phyloP scores from a whole-genome alignment of 352 stramenopile species.

The Pythium phragmiticola region DNA sequence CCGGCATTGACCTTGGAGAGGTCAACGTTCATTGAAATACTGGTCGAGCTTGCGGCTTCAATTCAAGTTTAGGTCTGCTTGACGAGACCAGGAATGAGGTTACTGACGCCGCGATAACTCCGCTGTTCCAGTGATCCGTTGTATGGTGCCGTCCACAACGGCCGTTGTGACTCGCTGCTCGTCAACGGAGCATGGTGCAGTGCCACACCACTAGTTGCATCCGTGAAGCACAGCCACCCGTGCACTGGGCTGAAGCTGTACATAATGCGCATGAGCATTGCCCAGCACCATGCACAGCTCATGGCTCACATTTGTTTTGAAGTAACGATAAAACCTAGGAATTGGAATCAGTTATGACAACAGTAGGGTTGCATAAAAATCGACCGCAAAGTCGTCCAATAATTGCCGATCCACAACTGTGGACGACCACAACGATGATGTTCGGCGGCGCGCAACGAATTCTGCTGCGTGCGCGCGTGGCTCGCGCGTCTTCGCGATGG shows the following conservation, averaged over 20 bases:
- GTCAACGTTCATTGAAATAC: slow-evolving; percentile 24
- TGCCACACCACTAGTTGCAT: slow-evolving; percentile 36
- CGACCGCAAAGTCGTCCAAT: slow-evolving; percentile 20
- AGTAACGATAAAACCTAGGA: background rate
- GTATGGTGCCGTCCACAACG: slow-evolving; percentile 30
- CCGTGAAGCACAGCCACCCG: slow-evolving; percentile 77
- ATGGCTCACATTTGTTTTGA: background rate
- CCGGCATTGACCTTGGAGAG: slow-evolving; percentile 46
- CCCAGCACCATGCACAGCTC: slow-evolving; percentile 39
- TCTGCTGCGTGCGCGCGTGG: slow-evolving; percentile 9
- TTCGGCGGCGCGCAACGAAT: slow-evolving; percentile 13
- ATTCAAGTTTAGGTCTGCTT: slow-evolving; percentile 20
- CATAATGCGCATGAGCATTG: slow-evolving; percentile 76
- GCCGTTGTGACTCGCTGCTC: slow-evolving; percentile 37
- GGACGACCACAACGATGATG: slow-evolving; percentile 6
- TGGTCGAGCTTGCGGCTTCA: background rate
- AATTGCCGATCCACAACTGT: background rate
- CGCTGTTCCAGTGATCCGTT: too few relatives aligned
- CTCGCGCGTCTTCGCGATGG: slow-evolving; percentile 28
- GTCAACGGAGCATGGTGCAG: slow-evolving; percentile 38
- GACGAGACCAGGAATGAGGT: slow-evolving; percentile 73
- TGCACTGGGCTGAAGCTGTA: slow-evolving; percentile 83
- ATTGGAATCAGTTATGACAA: slow-evolving; percentile 1
- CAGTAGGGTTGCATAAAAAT: slow-evolving; percentile 10
- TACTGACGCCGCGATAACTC: slow-evolving; percentile 22